These are phyloP conservation scores for Pestalotiopsis sp. DNA, from an alignment of 2,329 filamentous ascomycete species.

Conservation along the genomic window DNA sequence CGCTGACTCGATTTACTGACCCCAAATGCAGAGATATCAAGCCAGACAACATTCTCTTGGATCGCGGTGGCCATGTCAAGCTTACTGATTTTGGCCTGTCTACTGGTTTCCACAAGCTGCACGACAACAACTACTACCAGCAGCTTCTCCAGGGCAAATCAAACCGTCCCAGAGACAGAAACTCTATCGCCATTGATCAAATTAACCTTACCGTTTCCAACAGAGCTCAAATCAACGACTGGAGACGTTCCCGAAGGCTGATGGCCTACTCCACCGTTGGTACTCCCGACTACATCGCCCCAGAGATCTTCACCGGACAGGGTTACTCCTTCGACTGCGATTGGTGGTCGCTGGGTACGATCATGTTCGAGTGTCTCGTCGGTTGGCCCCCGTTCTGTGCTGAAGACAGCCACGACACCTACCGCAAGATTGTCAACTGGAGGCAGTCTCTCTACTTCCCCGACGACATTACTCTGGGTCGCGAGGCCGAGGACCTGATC, in stretches of 20 bases:
- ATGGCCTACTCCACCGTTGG: constrained; percentile 99
- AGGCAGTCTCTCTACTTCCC: constrained; percentile 94
- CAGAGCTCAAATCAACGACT: constrained; percentile 96
- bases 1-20: not conserved
- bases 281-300: constrained; percentile 97
- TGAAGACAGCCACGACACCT: constrained; percentile 95
- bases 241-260: constrained; percentile 91
- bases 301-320: constrained; percentile 95
- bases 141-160: constrained; percentile 85
- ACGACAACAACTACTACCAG: constrained; percentile 98
- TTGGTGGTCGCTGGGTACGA: constrained; percentile 98
- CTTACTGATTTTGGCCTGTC: constrained; percentile 97
- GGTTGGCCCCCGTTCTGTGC: constrained; percentile 99
- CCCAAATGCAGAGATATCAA: constrained; percentile 80
- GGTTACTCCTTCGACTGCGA: constrained; percentile 97
- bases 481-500: constrained; percentile 90
- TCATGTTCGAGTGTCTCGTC: constrained; percentile 99
- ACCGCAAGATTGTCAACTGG: constrained; percentile 99
- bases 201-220: constrained; percentile 99
- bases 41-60: constrained; percentile 96
- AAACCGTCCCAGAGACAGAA: constrained; percentile 76
- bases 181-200: constrained; percentile 94
- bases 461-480: constrained; percentile 86
- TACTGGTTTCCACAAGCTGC: constrained; percentile 95
- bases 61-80: constrained; percentile 95